These are phyloP conservation scores for Gryganskiella cystojenkinii DNA, from an alignment of 192 early-diverging fungal species.

Conservation along the genomic window DNA sequence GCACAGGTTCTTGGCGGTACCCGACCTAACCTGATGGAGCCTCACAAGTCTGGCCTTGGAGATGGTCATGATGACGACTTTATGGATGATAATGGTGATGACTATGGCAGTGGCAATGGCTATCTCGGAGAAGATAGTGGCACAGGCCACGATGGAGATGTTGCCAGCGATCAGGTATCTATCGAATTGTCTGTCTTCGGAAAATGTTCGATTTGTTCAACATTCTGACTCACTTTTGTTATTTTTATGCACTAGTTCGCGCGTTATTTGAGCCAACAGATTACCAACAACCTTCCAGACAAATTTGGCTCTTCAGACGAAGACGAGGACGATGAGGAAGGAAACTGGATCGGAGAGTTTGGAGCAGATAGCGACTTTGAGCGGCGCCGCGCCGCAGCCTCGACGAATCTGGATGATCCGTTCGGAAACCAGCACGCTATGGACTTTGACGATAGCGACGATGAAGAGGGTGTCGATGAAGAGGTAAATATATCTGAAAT, in stretches of 20 bases:
- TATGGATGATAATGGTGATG: conserved; percentile 65
- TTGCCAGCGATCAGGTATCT: conserved; percentile 73
- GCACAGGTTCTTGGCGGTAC: conserved; percentile 60
- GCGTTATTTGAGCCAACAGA: conserved; percentile 74
- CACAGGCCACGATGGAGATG: conserved; percentile 65
- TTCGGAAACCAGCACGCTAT: conserved; percentile 26
- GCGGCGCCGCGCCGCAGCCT: conserved; percentile 25
- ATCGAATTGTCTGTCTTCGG: no score
- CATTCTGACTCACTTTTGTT: not conserved
- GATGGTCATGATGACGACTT: conserved; percentile 66
- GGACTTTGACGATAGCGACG: conserved; percentile 50
- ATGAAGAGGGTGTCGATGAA: conserved; percentile 40
- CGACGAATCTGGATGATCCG: conserved; percentile 32
- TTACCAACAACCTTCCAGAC: conserved; percentile 77
- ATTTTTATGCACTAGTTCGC: conserved; percentile 64
- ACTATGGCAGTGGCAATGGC: conserved; percentile 63
- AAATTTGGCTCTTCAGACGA: conserved; percentile 76
- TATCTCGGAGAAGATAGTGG: conserved; percentile 62
- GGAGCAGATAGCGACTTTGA: conserved; percentile 47
- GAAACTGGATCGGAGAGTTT: conserved; percentile 60
- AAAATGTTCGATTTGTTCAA: no score
- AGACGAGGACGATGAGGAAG: conserved; percentile 64
- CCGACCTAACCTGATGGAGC: conserved; percentile 61
- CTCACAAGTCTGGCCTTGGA: conserved; percentile 41
- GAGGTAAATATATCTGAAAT: conserved; percentile 32